phyloP scores from a whole-genome alignment of 345 rosid genomes.

The Populus deltoides region DNA sequence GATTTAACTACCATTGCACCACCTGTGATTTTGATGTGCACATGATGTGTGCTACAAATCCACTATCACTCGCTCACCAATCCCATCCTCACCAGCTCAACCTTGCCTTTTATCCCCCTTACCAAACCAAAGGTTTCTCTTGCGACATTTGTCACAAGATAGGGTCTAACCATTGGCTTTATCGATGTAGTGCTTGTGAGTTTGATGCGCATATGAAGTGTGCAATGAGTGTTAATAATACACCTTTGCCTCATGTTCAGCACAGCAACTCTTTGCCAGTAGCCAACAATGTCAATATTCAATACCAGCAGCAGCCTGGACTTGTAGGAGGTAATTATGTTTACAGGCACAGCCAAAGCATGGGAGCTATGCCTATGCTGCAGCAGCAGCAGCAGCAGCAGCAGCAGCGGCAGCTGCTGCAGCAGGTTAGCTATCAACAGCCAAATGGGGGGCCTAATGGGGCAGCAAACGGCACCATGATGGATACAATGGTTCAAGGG shows the following conservation, averaged over 20 bases:
- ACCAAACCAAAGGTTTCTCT: slow-evolving; percentile 44
- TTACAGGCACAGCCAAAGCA: slow-evolving; percentile 3
- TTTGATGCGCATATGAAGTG: slow-evolving; percentile 64
- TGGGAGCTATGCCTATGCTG: background rate
- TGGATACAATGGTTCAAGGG: slow-evolving; percentile 13
- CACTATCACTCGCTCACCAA: slow-evolving; percentile 29
- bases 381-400: no score
- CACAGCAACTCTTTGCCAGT: slow-evolving; percentile 26
- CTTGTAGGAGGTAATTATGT: background rate
- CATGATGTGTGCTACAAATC: slow-evolving; percentile 46
- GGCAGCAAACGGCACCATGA: slow-evolving; percentile 3
- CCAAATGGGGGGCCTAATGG: background rate
- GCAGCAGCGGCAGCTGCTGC: no score
- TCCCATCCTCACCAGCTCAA: slow-evolving; percentile 48
- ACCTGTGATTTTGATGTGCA: slow-evolving; percentile 53
- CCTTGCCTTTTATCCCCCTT: slow-evolving; percentile 50
- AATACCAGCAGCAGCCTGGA: slow-evolving; percentile 8
- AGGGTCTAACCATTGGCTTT: slow-evolving; percentile 59
- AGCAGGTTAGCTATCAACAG: background rate
- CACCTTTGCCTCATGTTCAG: slow-evolving; percentile 17
- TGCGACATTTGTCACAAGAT: slow-evolving; percentile 47
- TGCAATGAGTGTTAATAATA: slow-evolving; percentile 3
- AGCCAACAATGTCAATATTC: background rate
- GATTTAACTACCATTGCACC: slow-evolving; percentile 59
- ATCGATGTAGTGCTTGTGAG: slow-evolving; percentile 47